Percentiles rank a stretch among this genome's conserved stretches.
phyloP scores from a whole-genome alignment of 192 early-diverging fungal species.

The Pilaira anomala region DNA sequence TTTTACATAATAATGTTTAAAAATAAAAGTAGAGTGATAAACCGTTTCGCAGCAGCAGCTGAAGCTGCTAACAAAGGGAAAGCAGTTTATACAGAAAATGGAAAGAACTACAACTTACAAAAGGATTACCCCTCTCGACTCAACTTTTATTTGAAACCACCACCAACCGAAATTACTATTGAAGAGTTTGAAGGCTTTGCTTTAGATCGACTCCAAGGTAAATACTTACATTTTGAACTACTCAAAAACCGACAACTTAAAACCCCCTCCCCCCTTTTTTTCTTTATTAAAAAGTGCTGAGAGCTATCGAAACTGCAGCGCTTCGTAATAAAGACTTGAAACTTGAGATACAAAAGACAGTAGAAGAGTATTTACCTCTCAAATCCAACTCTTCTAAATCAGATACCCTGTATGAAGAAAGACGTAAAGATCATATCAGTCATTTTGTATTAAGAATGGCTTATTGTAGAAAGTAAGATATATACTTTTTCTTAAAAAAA shows the following conservation, averaged over 20 bases:
- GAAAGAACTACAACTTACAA: constrained; percentile 3
- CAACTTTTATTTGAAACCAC: constrained; percentile 69
- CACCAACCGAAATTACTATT: constrained; percentile 61
- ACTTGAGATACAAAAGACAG: constrained; percentile 45
- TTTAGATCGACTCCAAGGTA: constrained; percentile 69
- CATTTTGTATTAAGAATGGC: constrained; percentile 82
- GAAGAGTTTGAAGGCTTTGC: constrained; percentile 73
- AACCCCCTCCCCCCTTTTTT: not conserved
- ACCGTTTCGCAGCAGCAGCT: constrained; percentile 16
- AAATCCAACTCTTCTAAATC: constrained; percentile 48
- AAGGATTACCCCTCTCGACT: constrained; percentile 46
- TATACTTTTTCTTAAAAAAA: not conserved
- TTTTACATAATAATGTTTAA: constrained; percentile 15
- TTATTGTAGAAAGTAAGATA: constrained; percentile 51
- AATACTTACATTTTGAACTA: not conserved
- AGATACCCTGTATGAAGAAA: constrained; percentile 51
- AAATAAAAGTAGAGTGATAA: constrained; percentile 5
- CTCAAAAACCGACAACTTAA: not conserved
- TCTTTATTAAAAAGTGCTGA: constrained; percentile 56
- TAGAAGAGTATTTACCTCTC: constrained; percentile 62
- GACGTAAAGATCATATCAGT: constrained; percentile 77
- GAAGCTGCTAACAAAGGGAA: not conserved
- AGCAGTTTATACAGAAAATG: not conserved
- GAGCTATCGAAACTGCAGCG: constrained; percentile 76
- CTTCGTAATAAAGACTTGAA: constrained; percentile 68